Evolutionary conservation across 257 asterid genomes (phyloP).

Genomic region (Agastache rugosa): DNA sequence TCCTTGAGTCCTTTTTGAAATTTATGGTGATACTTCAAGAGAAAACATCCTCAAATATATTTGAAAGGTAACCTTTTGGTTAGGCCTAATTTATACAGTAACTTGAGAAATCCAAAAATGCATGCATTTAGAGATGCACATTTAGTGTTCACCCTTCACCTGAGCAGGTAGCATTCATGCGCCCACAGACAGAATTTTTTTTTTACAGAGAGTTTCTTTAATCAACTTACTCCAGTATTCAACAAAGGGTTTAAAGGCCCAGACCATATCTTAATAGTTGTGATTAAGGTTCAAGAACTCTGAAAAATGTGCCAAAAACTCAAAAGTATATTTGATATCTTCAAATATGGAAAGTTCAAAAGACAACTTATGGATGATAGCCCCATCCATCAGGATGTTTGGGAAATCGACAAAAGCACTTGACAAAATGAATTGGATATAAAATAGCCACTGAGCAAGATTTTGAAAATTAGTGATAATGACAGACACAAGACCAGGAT

Average conservation of each 20-base stretch:
- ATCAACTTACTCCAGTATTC: background rate
- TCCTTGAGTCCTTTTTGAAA: too few species aligned
- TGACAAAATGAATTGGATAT: background rate
- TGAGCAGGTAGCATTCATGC: too few species aligned
- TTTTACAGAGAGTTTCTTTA: background rate
- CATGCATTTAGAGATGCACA: too few species aligned
- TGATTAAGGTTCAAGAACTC: background rate
- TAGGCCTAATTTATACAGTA: too few species aligned
- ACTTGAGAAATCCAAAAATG: too few species aligned
- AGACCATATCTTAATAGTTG: background rate
- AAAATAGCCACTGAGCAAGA: background rate
- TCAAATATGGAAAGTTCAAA: constrained; percentile 11
- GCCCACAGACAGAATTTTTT: background rate
- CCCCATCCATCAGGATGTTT: background rate
- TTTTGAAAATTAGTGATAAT: constrained; percentile 3
- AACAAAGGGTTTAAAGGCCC: background rate
- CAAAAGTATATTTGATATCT: background rate
- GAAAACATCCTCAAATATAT: too few species aligned
- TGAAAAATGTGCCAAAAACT: constrained; percentile 6
- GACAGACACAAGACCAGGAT: background rate
- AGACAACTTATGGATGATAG: background rate
- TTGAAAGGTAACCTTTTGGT: too few species aligned
- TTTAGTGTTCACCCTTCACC: too few species aligned
- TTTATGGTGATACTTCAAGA: too few species aligned
- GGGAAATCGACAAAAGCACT: constrained; percentile 7